Evolutionary conservation across 2,329 filamentous ascomycete genomes (phyloP), one percentile per base, ranked within the genome.

Genomic region (Cladosporium sphaerospermum): DNA sequence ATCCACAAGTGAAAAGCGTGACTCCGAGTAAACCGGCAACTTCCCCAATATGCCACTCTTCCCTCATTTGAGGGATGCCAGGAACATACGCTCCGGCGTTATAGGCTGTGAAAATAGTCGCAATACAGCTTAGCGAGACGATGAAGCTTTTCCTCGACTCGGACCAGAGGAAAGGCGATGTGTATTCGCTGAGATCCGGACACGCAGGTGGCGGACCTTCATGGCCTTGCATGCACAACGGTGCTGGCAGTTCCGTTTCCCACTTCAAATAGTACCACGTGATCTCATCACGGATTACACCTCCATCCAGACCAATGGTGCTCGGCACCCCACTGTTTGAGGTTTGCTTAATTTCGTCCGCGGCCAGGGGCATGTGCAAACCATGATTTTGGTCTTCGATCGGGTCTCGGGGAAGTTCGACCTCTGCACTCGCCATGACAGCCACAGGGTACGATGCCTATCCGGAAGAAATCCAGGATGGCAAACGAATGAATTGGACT

Each of bases 61-160:
- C 67, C 1, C 77, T 78, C 75, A 96, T 83, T 50, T 87, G 78
- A 4, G 69, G 68, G 0, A 83, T 73, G 0, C 87, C 81, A 0
- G 89, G 85, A 6, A 85, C 86, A 68, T 93, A 93, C 2, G 88
- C 80, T 3, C 90, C 90, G 0, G 90, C 87, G 0, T 86, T 81
- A 67, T 91, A 95, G 5, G 89, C 89, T 0, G 89, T 88, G 47
- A 91, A 71, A 16, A 82, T 78, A 0, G 89, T 95, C 1, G 88
- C 88, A 6, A 83, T 69, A 66, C 87, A 95, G 8, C 86, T 88
- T 10, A 96, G 76, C 63, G 78, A 79, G 7, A 92, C 81, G 61
- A 88, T 82, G 55, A 87, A 68, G 19, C 75, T 77, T 67, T 96
- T 96, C 55, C 83, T 82, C 43, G 73, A 74, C 52, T 73, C 65